Conservation (phyloP, 495 filamentous ascomycete genomes). For the Penicillium lividum region DNA sequence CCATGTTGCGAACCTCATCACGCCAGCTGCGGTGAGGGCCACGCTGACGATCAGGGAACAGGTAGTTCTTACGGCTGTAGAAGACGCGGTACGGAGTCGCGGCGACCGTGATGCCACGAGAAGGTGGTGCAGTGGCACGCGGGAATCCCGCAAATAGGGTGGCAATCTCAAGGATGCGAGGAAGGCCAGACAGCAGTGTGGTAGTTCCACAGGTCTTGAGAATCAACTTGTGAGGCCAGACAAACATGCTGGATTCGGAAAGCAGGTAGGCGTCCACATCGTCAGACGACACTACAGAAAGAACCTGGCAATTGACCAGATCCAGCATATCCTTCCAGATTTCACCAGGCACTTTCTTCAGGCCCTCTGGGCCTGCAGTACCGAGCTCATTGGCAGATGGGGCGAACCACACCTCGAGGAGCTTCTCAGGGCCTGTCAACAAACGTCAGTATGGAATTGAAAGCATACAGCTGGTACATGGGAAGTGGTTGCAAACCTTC, state of each 20-base stretch:
- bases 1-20: conserved; percentile 88
- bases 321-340: conserved; percentile 98
- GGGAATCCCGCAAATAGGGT: conserved; percentile 85
- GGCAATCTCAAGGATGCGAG: conserved; percentile 87
- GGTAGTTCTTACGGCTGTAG: conserved; percentile 98
- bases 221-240: conserved; percentile 98
- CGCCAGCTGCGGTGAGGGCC: conserved; percentile 98
- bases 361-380: conserved; percentile 66
- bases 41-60: conserved; percentile 92
- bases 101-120: conserved; percentile 61
- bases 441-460: conserved; percentile 10
- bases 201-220: conserved; percentile 99
- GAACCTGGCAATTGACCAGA: conserved; percentile 95
- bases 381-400: conserved; percentile 76
- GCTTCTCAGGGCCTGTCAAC: conserved; percentile 81
- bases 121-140: conserved; percentile 50
- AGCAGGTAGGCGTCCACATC: conserved; percentile 96
- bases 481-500: conserved; percentile 63
- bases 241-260: conserved; percentile 99
- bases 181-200: conserved; percentile 84
- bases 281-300: conserved; percentile 92
- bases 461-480: background rate
- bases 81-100: conserved; percentile 94
- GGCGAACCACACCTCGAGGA: conserved; percentile 98
- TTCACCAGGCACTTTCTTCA: conserved; percentile 82